These are phyloP conservation scores for Globisporangium canariense DNA, from an alignment of 352 stramenopile species.

Conservation along the genomic window DNA sequence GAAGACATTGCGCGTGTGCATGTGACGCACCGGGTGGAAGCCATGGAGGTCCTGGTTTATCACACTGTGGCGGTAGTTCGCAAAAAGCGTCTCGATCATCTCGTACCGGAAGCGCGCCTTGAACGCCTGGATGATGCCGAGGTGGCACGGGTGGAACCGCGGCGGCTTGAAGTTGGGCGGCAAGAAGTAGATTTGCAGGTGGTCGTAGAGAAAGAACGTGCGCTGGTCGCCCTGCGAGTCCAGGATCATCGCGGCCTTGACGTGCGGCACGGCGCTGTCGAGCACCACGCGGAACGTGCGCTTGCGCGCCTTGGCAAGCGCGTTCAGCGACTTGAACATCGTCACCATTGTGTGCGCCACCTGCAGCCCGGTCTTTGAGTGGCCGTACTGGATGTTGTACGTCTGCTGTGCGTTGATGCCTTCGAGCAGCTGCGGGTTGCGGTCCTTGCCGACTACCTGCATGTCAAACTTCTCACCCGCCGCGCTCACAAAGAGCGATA, in stretches of 20 bases:
- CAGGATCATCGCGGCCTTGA: conserved; percentile 85
- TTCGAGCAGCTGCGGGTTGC: conserved; percentile 50
- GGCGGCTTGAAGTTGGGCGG: conserved; percentile 74
- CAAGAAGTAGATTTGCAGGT: conserved; percentile 79
- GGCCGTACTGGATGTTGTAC: conserved; percentile 76
- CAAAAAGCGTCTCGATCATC: conserved; percentile 75
- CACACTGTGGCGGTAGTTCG: conserved; percentile 48
- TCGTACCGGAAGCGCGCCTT: conserved; percentile 78
- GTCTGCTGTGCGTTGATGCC: conserved; percentile 53
- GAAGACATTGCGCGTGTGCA: conserved; percentile 83
- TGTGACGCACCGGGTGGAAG: conserved; percentile 43
- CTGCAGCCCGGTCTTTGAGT: conserved; percentile 81
- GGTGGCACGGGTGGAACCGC: conserved; percentile 71
- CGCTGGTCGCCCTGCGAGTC: conserved; percentile 83
- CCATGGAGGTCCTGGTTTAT: conserved; percentile 43
- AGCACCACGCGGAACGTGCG: conserved; percentile 81
- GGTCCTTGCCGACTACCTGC: conserved; percentile 76
- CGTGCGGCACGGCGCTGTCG: conserved; percentile 76
- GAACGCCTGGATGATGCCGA: conserved; percentile 75
- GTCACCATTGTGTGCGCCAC: conserved; percentile 75
- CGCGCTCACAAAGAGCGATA: conserved; percentile 75
- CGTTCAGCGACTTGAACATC: conserved; percentile 78
- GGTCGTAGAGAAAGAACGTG: conserved; percentile 84
- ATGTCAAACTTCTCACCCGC: conserved; percentile 78
- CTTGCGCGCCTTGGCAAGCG: conserved; percentile 61